Percentiles rank a stretch among this genome's conserved stretches.
Conservation (phyloP, 2,329 filamentous ascomycete species). For the Aspergillus sp. region DNA sequence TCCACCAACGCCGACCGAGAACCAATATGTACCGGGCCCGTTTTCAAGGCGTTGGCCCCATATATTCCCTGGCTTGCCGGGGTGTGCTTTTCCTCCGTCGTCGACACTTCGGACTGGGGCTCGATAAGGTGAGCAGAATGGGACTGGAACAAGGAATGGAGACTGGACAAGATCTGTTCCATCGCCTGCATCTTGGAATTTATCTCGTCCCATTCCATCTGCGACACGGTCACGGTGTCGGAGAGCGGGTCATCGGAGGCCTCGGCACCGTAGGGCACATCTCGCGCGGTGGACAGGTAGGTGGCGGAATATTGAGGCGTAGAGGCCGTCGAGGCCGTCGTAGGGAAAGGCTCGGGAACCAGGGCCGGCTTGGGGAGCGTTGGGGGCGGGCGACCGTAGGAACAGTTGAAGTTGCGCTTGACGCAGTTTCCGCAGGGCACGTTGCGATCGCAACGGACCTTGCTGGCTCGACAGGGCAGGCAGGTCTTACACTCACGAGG, state of each 20-base stretch:
- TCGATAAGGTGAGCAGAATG: conserved; percentile 24
- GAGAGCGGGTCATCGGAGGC: conserved; percentile 19
- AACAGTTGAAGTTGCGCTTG: conserved; percentile 41
- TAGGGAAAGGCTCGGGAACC: conserved; percentile 12
- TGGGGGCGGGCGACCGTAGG: conserved; percentile 33
- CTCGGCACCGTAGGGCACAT: conserved; percentile 23
- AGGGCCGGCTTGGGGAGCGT: conserved; percentile 13
- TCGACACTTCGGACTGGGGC: conserved; percentile 5
- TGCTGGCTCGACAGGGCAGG: conserved; percentile 49
- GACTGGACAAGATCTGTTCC: conserved; percentile 34
- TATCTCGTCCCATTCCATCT: conserved; percentile 37
- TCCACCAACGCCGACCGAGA: conserved; percentile 59
- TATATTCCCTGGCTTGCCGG: conserved; percentile 28
- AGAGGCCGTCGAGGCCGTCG: conserved; percentile 15
- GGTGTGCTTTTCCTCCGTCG: conserved; percentile 16
- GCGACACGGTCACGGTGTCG: conserved; percentile 32
- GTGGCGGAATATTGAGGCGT: conserved; percentile 15
- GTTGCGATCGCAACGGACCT: conserved; percentile 49
- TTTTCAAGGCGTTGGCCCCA: conserved; percentile 36
- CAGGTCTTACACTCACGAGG: conserved; percentile 48
- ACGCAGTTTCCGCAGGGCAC: conserved; percentile 42
- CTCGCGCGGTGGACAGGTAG: conserved; percentile 13
- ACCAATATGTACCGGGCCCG: conserved; percentile 58
- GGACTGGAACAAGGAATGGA: conserved; percentile 30
- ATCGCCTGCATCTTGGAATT: conserved; percentile 35